Conservation (phyloP, 179 eudicot genomes). For the Amaranthus tricolor region DNA sequence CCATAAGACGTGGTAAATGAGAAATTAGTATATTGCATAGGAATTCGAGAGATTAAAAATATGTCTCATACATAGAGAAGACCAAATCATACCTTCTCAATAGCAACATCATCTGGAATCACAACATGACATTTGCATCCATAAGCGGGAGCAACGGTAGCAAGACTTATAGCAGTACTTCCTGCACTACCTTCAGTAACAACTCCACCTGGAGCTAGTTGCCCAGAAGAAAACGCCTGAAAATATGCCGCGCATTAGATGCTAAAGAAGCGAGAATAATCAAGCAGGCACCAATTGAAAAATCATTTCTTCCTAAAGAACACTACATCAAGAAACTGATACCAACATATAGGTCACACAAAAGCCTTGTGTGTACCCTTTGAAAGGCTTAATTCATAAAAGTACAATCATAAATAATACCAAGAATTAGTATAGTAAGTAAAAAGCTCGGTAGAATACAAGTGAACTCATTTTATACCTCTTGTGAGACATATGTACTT, state of each 20-base stretch:
- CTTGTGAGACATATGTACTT: background rate
- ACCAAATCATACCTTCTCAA: conserved; percentile 64
- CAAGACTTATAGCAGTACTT: conserved; percentile 97
- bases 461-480: background rate
- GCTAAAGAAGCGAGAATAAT: conserved; percentile 10
- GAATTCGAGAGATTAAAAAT: background rate
- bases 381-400: background rate
- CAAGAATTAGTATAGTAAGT: no score
- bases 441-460: background rate
- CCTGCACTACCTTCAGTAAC: conserved; percentile 99
- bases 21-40: background rate
- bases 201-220: conserved; percentile 74
- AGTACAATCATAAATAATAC: no score
- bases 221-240: conserved; percentile 82
- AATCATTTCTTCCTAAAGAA: background rate
- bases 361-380: background rate
- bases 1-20: background rate
- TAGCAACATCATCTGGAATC: conserved; percentile 95
- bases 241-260: conserved; percentile 11
- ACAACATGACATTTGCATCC: conserved; percentile 98
- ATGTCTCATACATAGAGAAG: background rate
- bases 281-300: background rate
- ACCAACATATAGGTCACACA: background rate
- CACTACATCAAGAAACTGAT: background rate
- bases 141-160: conserved; percentile 92